Conservation (phyloP, 352 stramenopile genomes). For the Globisporangium emineosum region DNA sequence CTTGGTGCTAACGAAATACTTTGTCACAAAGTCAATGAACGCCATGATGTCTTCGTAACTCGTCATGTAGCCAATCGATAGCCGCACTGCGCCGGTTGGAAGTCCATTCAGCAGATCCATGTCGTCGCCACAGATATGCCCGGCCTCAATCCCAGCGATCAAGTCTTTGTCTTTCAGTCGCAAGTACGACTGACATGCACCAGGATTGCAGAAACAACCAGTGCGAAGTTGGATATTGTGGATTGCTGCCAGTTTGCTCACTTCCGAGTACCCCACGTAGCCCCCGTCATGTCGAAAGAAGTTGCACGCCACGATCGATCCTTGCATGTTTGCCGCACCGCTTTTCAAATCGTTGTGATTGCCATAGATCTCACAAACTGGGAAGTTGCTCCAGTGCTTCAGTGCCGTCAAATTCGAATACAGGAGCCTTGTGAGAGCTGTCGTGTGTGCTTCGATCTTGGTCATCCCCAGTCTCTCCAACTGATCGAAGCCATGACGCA, state of each 20-base stretch:
- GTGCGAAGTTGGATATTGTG: constrained; percentile 70
- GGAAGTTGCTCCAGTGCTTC: constrained; percentile 48
- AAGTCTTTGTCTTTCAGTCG: constrained; percentile 47
- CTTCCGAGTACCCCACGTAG: constrained; percentile 71
- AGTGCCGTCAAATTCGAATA: constrained; percentile 28
- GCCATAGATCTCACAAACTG: constrained; percentile 63
- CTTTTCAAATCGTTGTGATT: constrained; percentile 1
- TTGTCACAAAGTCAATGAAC: constrained; percentile 48
- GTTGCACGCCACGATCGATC: constrained; percentile 63
- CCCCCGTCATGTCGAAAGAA: constrained; percentile 47
- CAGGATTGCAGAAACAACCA: constrained; percentile 81
- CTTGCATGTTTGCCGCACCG: constrained; percentile 12
- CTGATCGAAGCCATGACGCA: constrained; percentile 48
- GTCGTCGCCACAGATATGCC: constrained; percentile 68
- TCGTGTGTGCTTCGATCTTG: constrained; percentile 45
- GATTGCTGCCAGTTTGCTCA: constrained; percentile 62
- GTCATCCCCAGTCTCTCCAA: constrained; percentile 45
- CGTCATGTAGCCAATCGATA: constrained; percentile 79
- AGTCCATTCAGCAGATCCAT: constrained; percentile 64
- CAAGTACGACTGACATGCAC: constrained; percentile 68
- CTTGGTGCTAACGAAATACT: constrained; percentile 53
- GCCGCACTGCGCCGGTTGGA: constrained; percentile 62
- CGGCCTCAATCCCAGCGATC: constrained; percentile 46
- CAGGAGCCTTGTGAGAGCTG: constrained; percentile 39
- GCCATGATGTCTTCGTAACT: constrained; percentile 60